phyloP scores from a whole-genome alignment of 2,329 filamentous ascomycete genomes.

The Chaetomium sp. region DNA sequence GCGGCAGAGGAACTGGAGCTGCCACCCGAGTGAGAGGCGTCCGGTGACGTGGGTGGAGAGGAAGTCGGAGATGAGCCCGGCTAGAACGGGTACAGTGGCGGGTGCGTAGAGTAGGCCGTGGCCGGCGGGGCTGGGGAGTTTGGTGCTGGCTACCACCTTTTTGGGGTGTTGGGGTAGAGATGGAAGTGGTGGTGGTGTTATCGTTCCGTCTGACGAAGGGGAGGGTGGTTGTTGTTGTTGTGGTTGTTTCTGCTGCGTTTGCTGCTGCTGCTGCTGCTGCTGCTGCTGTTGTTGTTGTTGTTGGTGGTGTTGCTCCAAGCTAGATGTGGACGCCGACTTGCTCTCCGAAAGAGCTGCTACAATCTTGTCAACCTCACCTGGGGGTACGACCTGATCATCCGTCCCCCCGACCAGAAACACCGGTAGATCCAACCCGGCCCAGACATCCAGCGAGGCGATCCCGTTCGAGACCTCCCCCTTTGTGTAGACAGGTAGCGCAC shows the following conservation, averaged over 20 bases:
- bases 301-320: constrained; percentile 3
- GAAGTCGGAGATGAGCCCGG: constrained; percentile 78
- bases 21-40: constrained; percentile 79
- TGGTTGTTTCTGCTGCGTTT: not conserved
- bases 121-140: constrained; percentile 70
- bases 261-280: not conserved
- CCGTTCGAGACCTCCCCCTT: constrained; percentile 51
- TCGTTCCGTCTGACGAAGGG: not conserved
- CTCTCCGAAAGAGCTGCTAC: constrained; percentile 33
- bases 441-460: constrained; percentile 61
- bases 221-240: constrained; percentile 18
- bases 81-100: constrained; percentile 65
- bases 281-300: constrained; percentile 21
- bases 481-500: constrained; percentile 57
- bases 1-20: constrained; percentile 78
- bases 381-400: constrained; percentile 68
- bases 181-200: constrained; percentile 32
- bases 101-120: constrained; percentile 82
- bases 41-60: constrained; percentile 67
- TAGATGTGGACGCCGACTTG: constrained; percentile 10
- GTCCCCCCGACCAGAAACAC: constrained; percentile 74
- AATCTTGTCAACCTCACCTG: constrained; percentile 64
- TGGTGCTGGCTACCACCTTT: constrained; percentile 57
- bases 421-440: constrained; percentile 66
- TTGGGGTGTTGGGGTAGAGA: constrained; percentile 42